Evolutionary conservation across 2,329 filamentous ascomycete species (phyloP), one percentile per base, ranked within the genome.

Genomic region (Escovopsis sp.): DNA sequence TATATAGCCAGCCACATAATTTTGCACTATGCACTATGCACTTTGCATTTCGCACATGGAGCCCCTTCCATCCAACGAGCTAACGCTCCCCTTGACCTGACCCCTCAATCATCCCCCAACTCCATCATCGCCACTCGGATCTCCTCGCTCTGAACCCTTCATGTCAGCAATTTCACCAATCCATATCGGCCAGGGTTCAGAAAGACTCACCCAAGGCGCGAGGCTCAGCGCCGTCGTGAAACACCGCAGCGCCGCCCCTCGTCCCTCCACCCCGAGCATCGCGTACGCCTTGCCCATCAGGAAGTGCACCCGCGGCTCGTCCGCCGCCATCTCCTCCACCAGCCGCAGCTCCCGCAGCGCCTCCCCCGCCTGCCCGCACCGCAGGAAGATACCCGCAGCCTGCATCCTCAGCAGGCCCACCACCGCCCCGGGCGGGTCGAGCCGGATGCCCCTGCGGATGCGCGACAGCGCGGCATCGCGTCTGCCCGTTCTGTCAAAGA

Each of bases 281-380:
- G 37, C 34, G 12, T 39, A 39, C 12, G 43, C 43, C 40, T 42
- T 40, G 6, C 43, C 43, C 12, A 45, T 13, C 27, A 45, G 16
- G 33, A 45, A 45, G 43, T 45, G 40, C 8, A 42, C 43, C 30
- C 37, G 37, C 1, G 43, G 40, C 31, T 45, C 43, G 24, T 39
- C 43, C 13, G 40, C 24, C 16, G 43, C 40, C 34, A 42, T 39
- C 37, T 42, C 25, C 36, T 39, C 37, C 15, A 45, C 40, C n/a
- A 34, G n/a, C 16, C 39, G 36, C 27, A 45, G 30, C 24, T 42
- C 43, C 24, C 33, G 36, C 29, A 45, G 20, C 25, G 43, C 43
- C 12, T 42, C 43, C 24, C 24, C 5, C 12, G 43, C 40, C 25
- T 42, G 43, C 14, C 37, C 37, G 12, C 42, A 37, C 11, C 43